Evolutionary conservation across 1,284 basidiomycete genomes (phyloP), one percentile per base, ranked within the genome.

Genomic region (Rhizoctonia solani): DNA sequence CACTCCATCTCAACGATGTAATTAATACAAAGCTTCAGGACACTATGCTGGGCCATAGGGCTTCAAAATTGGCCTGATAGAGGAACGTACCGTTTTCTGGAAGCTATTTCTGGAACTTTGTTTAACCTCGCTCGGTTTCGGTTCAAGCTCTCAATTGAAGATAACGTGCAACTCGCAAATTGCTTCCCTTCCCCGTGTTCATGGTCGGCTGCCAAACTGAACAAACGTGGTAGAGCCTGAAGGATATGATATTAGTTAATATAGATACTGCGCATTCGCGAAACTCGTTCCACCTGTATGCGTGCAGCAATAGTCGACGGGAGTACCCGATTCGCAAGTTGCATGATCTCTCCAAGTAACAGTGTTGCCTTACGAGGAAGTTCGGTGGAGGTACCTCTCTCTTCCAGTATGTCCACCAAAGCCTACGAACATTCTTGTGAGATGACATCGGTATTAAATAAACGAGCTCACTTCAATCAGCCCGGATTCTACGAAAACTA

Each of bases 111-210:
- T 21, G 80, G 76, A 32, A 77, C 75, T 19, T 87, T 84, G 71
- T 88, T 85, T 37, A 90, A 73, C 47, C 90, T 82, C 14, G 85
- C 79, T 56, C 87, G 84, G 75, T 95, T 93, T 9, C 95, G 87
- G 73, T 96, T 94, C 76, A 97, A 87, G 72, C 89, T 92, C 74
- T 97, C 93, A 49, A 99, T 93, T 0, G 92, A 88, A 0, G 91
- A 88, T 53, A 99, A 79, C 0, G 95, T 89, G 6, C 89, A 85
- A 8, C 91, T 89, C 1, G 95, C 95, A 4, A 94, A 82, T 27
- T 69, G 67, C n/a, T 93, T 82, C 73, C 89, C 84, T 68, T 89
- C 86, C 59, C 85, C 85, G 49, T 85, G 79, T 37, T 81, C 78
- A 72, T 95, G 94, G 70, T 92, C 86, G 2, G 82, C 78, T 0